Evolutionary conservation across 2,329 filamentous ascomycete genomes (phyloP), one percentile per base, ranked within the genome.

Genomic region (Ceratocystis alfenasii): DNA sequence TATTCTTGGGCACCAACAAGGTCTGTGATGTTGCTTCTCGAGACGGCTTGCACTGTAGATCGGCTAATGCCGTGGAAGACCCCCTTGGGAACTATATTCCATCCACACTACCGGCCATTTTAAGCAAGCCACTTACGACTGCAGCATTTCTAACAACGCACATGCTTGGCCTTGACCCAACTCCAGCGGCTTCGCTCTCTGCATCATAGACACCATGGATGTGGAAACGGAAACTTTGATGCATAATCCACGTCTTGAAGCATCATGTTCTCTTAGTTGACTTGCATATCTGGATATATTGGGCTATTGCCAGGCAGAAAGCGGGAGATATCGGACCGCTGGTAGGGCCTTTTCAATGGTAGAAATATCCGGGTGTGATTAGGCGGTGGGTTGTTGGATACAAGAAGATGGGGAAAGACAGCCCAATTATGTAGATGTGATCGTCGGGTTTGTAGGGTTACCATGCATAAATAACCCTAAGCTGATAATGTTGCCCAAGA

Each of bases 1-100:
- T 63, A 63, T 63, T n/a, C 46, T 63, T 50, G 41, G 61, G 61
- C 61, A 63, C 44, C 61, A 63, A 63, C 25, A 28, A 50, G 8
- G 41, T 25, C 15, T 63, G 22, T 25, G n/a, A 36, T n/a, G 25
- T n/a, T 59, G 55, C n/a, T 36, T 28, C 30, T 36, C 15, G n/a
- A 8, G 17, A 3, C 25, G 28, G 28, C 17, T 36, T 33, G 15
- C 15, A 53, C 36, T 41, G 12, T 5, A 41, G 10, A 41, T 15
- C 36, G 36, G 12, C 36, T 4, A 41, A 41, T 41, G 36, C 12
- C 36, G 3, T 41, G 36, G 36, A 41, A 15, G 36, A 1, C 3
- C 12, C 15, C 36, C 10, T 41, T 33, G 30, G 1, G 5, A 33
- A 33, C 46, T 22, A 17, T 20, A 15, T n/a, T 36, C 20, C n/a